Evolutionary conservation across 2,329 filamentous ascomycete genomes (phyloP).

Genomic region (Endothia cerciana): DNA sequence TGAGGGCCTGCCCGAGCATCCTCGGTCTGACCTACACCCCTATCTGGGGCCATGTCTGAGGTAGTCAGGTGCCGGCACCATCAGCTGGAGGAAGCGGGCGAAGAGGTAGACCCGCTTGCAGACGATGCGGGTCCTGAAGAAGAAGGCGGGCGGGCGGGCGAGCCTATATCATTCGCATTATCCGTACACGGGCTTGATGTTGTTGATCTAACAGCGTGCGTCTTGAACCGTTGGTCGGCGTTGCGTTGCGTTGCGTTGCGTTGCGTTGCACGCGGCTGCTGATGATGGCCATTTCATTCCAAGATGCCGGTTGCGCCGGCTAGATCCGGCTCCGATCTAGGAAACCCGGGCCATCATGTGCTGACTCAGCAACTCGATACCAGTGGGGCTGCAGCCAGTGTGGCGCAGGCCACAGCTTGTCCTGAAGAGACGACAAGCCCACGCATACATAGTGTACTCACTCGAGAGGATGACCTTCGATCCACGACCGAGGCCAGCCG

Average conservation of each 20-base stretch:
- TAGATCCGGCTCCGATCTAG: constrained; percentile 1
- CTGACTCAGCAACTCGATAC: not conserved
- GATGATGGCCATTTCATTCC: constrained; percentile 24
- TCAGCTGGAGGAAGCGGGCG: not conserved
- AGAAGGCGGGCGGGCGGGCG: not conserved
- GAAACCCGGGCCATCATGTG: not conserved
- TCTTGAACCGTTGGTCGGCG: no score
- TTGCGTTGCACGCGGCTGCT: constrained; percentile 13
- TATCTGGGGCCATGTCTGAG: constrained; percentile 25
- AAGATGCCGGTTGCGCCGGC: constrained; percentile 12
- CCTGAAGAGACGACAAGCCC: no score
- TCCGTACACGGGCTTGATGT: not conserved
- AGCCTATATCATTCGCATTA: not conserved
- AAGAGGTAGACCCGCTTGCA: not conserved
- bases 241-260: no score
- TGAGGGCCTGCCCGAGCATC: constrained; percentile 1
- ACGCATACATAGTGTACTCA: no score
- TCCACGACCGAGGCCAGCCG: not conserved
- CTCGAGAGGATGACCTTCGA: not conserved
- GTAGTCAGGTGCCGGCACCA: not conserved
- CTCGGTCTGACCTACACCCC: constrained; percentile 15
- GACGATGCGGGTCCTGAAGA: not conserved
- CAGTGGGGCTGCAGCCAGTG: no score
- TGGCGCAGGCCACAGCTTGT: no score
- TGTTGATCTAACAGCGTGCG: no score